These are phyloP conservation scores for Meripilus lineatus DNA, from an alignment of 1,284 basidiomycete species.

Conservation along the genomic window DNA sequence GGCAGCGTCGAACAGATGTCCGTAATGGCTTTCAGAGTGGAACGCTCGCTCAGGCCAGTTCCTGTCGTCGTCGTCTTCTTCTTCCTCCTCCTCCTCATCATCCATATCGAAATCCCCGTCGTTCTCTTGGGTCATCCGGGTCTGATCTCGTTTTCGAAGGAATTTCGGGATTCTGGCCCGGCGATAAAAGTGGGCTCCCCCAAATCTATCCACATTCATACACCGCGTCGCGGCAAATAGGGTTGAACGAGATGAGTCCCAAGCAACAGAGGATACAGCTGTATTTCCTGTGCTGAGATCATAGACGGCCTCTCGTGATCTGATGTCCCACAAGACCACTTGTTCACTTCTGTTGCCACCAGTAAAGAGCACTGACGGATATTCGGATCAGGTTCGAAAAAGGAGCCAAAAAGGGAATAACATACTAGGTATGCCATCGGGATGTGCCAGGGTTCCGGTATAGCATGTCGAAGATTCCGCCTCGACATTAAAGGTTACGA, in stretches of 20 bases:
- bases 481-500: slow-evolving; percentile 21
- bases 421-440: slow-evolving; percentile 24
- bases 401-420: not conserved
- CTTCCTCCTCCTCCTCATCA: not conserved
- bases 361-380: slow-evolving; percentile 1
- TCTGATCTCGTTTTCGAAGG: not conserved
- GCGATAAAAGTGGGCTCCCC: slow-evolving; percentile 28
- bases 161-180: slow-evolving; percentile 19
- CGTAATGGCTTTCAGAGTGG: slow-evolving; percentile 12
- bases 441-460: slow-evolving; percentile 19
- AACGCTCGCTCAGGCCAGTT: slow-evolving; percentile 10
- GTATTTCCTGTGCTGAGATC: slow-evolving; percentile 41
- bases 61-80: not conserved
- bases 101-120: not conserved
- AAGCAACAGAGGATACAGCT: slow-evolving; percentile 27
- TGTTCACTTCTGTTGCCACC: slow-evolving; percentile 23
- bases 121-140: not conserved
- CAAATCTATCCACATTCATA: slow-evolving; percentile 27
- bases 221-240: slow-evolving; percentile 35
- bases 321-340: slow-evolving; percentile 37
- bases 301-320: slow-evolving; percentile 30
- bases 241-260: slow-evolving; percentile 27
- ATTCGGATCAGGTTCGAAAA: not conserved
- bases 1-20: slow-evolving; percentile 9
- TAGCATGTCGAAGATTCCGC: slow-evolving; percentile 9